phyloP scores from a whole-genome alignment of 176 grass and related monocot genomes.

The Paspalum vaginatum region DNA sequence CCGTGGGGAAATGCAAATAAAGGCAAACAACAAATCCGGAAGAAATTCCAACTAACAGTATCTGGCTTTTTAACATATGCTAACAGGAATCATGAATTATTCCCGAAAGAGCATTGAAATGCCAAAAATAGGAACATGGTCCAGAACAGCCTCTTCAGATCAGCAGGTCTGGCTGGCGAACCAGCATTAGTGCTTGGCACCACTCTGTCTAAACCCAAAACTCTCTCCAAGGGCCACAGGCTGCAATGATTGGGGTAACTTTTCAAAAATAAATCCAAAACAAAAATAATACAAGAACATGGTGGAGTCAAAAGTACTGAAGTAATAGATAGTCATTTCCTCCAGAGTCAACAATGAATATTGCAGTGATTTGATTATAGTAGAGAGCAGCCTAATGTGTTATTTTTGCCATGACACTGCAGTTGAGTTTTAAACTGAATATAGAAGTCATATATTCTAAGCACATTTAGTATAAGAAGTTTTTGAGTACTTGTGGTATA shows the following conservation, averaged over 20 bases:
- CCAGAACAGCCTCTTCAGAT: not conserved
- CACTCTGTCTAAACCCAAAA: not conserved
- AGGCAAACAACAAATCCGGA: not conserved
- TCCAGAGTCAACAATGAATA: not conserved
- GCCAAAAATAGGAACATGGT: not conserved
- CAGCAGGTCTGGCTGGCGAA: not conserved
- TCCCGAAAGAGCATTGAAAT: not conserved
- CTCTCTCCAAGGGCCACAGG: not conserved
- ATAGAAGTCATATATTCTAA: not conserved
- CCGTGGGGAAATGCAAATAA: not conserved
- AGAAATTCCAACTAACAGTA: not conserved
- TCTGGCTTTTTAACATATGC: not conserved
- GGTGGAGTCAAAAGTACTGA: not conserved
- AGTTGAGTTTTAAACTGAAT: not conserved
- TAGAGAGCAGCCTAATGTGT: not conserved
- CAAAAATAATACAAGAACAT: not conserved
- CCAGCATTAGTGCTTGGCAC: not conserved
- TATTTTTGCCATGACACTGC: not conserved
- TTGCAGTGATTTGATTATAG: not conserved
- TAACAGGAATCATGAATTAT: not conserved
- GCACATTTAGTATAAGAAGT: not conserved
- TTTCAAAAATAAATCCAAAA: not conserved
- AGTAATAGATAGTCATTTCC: not conserved
- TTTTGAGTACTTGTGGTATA: constrained; percentile 1
- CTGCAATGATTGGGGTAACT: not conserved